These are phyloP conservation scores for Vanilla planifolia DNA, from an alignment of 106 monocot species.

Conservation along the genomic window DNA sequence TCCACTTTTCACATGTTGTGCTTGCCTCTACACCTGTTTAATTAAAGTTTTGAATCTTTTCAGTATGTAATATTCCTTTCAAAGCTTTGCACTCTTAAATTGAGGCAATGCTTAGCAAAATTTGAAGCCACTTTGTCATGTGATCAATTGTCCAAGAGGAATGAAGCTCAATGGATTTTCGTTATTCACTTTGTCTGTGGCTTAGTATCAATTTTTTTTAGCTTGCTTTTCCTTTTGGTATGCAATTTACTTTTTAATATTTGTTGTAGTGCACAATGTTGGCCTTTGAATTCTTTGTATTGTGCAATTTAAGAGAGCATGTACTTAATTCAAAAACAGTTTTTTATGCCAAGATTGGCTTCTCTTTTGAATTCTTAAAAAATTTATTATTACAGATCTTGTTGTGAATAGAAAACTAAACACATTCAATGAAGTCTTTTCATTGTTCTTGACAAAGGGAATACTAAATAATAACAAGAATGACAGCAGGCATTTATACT, in stretches of 20 bases:
- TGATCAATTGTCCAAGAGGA: background rate
- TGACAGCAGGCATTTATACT: background rate
- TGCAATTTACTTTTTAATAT: background rate
- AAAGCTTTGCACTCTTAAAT: background rate
- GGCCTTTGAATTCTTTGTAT: background rate
- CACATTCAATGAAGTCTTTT: background rate
- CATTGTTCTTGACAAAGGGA: background rate
- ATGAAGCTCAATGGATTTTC: background rate
- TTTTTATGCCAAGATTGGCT: background rate
- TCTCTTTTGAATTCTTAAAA: background rate
- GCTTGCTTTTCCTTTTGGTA: background rate
- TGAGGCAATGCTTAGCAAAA: background rate
- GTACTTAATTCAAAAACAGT: background rate
- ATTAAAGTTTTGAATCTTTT: constrained; percentile 1
- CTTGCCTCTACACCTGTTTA: background rate
- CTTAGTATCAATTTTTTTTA: background rate
- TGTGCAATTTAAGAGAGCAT: background rate
- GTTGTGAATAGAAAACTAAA: background rate
- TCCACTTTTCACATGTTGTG: background rate
- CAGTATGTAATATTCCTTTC: background rate
- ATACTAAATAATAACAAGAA: background rate
- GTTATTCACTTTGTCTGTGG: background rate
- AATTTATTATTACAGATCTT: background rate
- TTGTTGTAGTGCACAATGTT: background rate
- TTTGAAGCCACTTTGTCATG: background rate